A percentile compares a stretch with the other conserved stretches of the same genome.
phyloP scores from a whole-genome alignment of 208 protist species.

The Endotrypanum monterogeii region DNA sequence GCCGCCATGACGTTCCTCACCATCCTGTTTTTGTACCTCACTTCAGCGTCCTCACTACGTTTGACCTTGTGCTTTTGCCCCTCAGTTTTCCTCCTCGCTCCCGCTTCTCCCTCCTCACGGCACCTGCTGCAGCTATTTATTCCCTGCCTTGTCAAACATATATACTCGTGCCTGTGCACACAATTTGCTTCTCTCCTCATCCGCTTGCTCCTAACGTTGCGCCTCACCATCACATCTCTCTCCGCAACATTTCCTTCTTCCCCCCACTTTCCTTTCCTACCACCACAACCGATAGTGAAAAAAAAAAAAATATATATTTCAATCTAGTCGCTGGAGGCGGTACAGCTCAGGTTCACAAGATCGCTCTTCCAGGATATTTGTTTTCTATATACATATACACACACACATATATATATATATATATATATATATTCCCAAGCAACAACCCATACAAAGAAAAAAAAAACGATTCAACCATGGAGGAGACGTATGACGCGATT shows the following conservation, averaged over 20 bases:
- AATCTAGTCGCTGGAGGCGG: background rate
- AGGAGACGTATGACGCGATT: slow-evolving; percentile 95
- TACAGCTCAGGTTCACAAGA: background rate
- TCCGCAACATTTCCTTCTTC: background rate
- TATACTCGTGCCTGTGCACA: background rate
- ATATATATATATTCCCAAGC: too few relatives aligned
- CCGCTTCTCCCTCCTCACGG: background rate
- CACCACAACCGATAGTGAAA: background rate
- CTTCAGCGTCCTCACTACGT: background rate
- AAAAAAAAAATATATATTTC: too few relatives aligned
- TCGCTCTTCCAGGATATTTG: background rate
- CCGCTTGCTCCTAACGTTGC: slow-evolving; percentile 8
- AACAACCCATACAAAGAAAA: too few relatives aligned
- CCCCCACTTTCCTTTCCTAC: background rate
- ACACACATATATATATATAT: too few relatives aligned
- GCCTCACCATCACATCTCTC: background rate
- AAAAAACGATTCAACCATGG: too few relatives aligned
- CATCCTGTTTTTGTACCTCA: background rate
- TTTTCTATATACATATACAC: too few relatives aligned
- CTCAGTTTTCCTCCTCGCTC: background rate
- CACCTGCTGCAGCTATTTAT: background rate
- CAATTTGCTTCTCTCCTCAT: background rate
- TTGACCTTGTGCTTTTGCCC: background rate
- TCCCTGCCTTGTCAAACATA: background rate
- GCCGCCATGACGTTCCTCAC: background rate